These are phyloP conservation scores for Phialocephala sp. DNA, from an alignment of 2,329 filamentous ascomycete genomes.

Conservation along the genomic window DNA sequence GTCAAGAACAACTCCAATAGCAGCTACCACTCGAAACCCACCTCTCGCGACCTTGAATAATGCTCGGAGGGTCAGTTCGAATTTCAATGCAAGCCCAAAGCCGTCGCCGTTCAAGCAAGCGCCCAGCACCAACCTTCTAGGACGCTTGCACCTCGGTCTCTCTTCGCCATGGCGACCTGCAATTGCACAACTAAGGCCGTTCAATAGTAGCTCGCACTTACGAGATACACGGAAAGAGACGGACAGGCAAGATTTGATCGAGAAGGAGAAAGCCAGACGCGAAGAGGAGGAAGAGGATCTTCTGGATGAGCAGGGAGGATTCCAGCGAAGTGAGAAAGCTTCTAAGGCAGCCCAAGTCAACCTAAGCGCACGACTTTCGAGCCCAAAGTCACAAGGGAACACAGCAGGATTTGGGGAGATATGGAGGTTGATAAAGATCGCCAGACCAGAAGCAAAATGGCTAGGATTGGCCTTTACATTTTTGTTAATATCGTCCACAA, in stretches of 20 bases:
- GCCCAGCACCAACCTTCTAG: constrained; percentile 23
- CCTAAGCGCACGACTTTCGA: constrained; percentile 83
- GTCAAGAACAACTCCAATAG: constrained; percentile 24
- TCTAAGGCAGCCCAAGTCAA: constrained; percentile 88
- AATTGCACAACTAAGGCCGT: constrained; percentile 39
- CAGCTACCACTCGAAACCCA: constrained; percentile 23
- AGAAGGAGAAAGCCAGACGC: constrained; percentile 45
- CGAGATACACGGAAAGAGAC: constrained; percentile 33
- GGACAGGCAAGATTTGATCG: constrained; percentile 43
- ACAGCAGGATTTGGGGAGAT: constrained; percentile 76
- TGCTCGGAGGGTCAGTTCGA: constrained; percentile 29
- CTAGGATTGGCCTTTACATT: constrained; percentile 82
- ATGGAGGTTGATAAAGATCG: constrained; percentile 87
- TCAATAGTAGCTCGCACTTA: constrained; percentile 37
- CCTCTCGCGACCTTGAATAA: constrained; percentile 12
- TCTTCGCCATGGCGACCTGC: constrained; percentile 40
- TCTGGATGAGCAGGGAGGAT: constrained; percentile 60
- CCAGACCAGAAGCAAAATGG: constrained; percentile 80
- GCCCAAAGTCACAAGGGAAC: constrained; percentile 64
- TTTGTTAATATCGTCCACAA: constrained; percentile 84
- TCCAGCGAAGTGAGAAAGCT: constrained; percentile 81
- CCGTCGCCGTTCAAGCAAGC: constrained; percentile 22
- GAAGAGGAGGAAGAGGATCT: constrained; percentile 51
- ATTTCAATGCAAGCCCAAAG: constrained; percentile 24
- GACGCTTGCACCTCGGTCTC: constrained; percentile 25